Base-by-base conservation (phyloP, 495 filamentous ascomycete genomes). In the Penicillium ochrochloron region DNA sequence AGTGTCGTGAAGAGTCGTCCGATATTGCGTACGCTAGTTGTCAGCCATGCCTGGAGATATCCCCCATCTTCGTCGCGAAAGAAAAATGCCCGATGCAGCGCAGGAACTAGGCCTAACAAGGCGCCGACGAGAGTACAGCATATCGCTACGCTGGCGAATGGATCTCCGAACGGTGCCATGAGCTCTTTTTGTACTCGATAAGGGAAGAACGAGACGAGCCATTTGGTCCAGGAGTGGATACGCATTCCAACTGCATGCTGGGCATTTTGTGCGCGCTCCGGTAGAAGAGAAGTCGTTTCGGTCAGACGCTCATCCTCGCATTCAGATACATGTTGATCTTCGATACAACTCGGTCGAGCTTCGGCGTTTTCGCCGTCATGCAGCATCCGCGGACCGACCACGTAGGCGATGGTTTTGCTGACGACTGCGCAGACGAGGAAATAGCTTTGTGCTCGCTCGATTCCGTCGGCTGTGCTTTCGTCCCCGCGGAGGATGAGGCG, bases 351-450 rank as follows among this genome's bases (percentile, higher is more conserved):
- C 57, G 54, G 51, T 27, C 64, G 65, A 46, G 57, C 52, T 33
- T 35, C 74, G 63, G 2, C 68, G 25, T 52, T 15, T 15, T 3
- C 7, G 66, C 10, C 76, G 6, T 74, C 75, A 54, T 83, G 76
- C 74, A 42, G 73, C 74, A 66, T 83, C 60, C 78, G 0, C 2
- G 90, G 89, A 0, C 89, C 89, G 9, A 92, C 73, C 1, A 84
- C 85, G 68, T 92, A 92, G 2, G 85, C 87, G 29, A 89, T 76
- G 2, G 80, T 80, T 59, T 90, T 88, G 50, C 79, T 85, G 42
- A 92, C 81, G 58, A 87, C 86, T n/a, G 84, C 76, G 66, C 85
- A 86, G 34, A 88, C 76, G 10, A 93, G 80, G 67, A 93, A 91
- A 69, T 92, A 93, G 7, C 84, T 52, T 67, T 90, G 86, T 12